Evolutionary conservation across 352 stramenopile genomes (phyloP).

Genomic region (Aphanomyces invadans): DNA sequence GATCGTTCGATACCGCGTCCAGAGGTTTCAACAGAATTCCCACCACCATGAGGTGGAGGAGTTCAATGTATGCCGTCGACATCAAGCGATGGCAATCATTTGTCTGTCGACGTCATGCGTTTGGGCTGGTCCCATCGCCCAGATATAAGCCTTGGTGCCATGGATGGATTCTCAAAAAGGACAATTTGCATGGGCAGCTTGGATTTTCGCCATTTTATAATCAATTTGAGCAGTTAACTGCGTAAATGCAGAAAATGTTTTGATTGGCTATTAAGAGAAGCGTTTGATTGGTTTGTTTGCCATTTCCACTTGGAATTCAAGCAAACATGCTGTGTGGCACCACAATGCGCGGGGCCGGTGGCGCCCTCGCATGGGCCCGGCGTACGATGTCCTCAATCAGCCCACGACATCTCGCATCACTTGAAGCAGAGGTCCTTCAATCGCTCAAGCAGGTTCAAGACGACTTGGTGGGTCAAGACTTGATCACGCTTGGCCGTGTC

Average conservation of each 20-base stretch:
- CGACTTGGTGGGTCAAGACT: constrained; percentile 61
- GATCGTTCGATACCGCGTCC: too few relatives aligned
- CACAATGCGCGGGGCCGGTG: neutral
- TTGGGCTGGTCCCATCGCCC: too few relatives aligned
- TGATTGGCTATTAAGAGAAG: neutral
- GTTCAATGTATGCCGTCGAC: too few relatives aligned
- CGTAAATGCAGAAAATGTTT: neutral
- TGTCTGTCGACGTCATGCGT: too few relatives aligned
- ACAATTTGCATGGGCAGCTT: too few relatives aligned
- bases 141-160: too few relatives aligned
- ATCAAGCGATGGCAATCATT: too few relatives aligned
- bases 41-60: too few relatives aligned
- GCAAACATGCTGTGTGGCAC: neutral
- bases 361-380: neutral
- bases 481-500: constrained; percentile 65
- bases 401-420: constrained; percentile 48
- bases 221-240: neutral
- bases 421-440: constrained; percentile 74
- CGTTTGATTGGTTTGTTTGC: neutral
- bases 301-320: neutral
- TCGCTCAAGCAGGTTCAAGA: constrained; percentile 58
- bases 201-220: too few relatives aligned
- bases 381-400: constrained; percentile 32
- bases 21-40: too few relatives aligned
- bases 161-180: too few relatives aligned